Base-by-base conservation (phyloP, 1,139 yeast genomes). In the Martiniozyma asiatica region DNA sequence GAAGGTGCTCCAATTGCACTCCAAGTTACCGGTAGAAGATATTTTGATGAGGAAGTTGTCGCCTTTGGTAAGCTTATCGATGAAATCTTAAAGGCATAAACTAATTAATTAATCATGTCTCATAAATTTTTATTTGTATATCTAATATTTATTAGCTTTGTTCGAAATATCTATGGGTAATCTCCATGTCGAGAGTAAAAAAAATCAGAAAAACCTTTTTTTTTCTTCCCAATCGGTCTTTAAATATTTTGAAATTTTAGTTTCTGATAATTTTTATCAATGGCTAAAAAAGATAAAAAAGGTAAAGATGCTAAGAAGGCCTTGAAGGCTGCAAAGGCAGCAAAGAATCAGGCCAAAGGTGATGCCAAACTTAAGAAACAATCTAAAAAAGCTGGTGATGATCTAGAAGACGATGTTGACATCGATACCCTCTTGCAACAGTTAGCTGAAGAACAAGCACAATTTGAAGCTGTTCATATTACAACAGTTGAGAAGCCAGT, bases 271-370 rank as follows among this genome's bases (percentile, higher is more conserved):
- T n/a, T n/a, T n/a, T n/a, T n/a, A n/a, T n/a, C 6, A 18, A 79
- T 81, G 94, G 94, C 85, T 9, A 85, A 82, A 58, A 85, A 84
- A 58, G 79, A 55, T 42, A 75, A 82, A 57, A 81, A 82, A 55
- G 73, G 81, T 38, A 84, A 84, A 55, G 95, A 82, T 30, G 84
- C 94, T 44, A 84, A 85, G 56, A 85, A 85, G 68, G 93, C 92
- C 19, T 70, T 94, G 30, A 61, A 79, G 23, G 94, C 89, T 18
- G 87, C 74, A 41, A 89, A 89, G 61, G 74, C 70, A 38, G 77
- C 78, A 56, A 87, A 87, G 53, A 79, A 69, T 34, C 66, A 62
- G 31, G 58, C 71, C 32, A 89, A 89, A 51, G 75, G 93, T 5
- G 93, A 77, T 28, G 45, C 51, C 5, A 85, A 82, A 54, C 63